phyloP scores from a whole-genome alignment of 176 grass and related monocot genomes.

The Juncus inflexus region DNA sequence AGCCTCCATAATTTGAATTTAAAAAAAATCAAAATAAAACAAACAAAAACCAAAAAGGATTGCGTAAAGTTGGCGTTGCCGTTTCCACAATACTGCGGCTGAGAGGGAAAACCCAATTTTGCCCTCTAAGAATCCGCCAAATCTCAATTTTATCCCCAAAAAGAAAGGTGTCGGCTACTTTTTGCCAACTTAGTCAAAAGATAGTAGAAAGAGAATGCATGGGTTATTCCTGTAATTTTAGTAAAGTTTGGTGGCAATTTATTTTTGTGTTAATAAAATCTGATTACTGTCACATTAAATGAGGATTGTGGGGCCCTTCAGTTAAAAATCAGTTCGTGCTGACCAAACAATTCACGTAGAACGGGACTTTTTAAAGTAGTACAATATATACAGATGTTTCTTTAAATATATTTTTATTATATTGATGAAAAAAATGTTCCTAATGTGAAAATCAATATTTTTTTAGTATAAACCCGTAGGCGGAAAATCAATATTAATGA shows the following conservation, averaged over 20 bases:
- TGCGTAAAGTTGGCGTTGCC: background rate
- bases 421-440: no score
- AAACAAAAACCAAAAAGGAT: background rate
- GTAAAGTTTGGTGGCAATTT: background rate
- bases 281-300: no score
- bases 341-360: no score
- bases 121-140: background rate
- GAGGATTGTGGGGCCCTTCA: no score
- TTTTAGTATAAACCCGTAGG: no score
- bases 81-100: background rate
- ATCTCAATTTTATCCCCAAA: background rate
- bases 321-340: no score
- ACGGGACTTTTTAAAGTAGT: no score
- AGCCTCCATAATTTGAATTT: conserved; percentile 6
- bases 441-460: no score
- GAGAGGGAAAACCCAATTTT: background rate
- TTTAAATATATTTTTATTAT: no score
- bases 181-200: background rate
- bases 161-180: conserved; percentile 13
- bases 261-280: background rate
- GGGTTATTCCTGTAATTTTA: conserved; percentile 3
- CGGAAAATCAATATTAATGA: no score
- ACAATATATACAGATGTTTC: no score
- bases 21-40: background rate
- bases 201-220: background rate